These are phyloP conservation scores for Mycena latifolia DNA, from an alignment of 768 basidiomycete genomes.

Conservation along the genomic window DNA sequence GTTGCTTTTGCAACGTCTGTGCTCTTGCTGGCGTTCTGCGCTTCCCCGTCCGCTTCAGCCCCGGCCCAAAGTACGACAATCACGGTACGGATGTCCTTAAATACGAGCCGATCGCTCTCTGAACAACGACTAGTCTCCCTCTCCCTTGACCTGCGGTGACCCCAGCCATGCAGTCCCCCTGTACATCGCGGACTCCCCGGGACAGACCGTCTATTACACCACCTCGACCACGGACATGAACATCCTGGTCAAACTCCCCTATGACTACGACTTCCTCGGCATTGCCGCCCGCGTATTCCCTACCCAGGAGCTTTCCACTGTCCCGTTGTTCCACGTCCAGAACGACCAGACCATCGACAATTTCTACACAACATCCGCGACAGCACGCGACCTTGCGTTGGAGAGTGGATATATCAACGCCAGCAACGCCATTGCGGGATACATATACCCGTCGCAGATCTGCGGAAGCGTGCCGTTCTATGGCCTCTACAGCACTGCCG, in stretches of 20 bases:
- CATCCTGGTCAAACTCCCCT: neutral
- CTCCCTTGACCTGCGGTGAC: neutral
- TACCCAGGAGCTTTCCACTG: constrained; percentile 18
- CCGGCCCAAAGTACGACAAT: neutral
- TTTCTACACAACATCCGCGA: constrained; percentile 4
- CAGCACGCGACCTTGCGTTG: neutral
- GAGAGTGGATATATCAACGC: neutral
- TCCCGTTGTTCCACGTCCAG: constrained; percentile 8
- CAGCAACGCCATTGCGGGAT: neutral
- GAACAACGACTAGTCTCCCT: neutral
- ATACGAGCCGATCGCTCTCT: neutral
- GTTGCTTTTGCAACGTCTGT: neutral
- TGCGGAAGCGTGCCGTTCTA: constrained; percentile 24
- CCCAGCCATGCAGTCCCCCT: neutral
- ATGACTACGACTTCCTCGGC: neutral
- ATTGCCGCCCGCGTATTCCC: constrained; percentile 6
- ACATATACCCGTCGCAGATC: constrained; percentile 25
- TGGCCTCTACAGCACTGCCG: constrained; percentile 3
- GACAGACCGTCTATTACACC: neutral
- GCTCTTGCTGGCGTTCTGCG: neutral
- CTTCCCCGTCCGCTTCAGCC: neutral
- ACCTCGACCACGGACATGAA: neutral
- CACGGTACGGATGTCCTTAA: neutral
- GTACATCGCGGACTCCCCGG: neutral
- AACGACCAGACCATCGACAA: neutral